Evolutionary conservation across 2,329 filamentous ascomycete species (phyloP), one percentile per base, ranked within the genome.

Genomic region (Madurella mycetomatis): DNA sequence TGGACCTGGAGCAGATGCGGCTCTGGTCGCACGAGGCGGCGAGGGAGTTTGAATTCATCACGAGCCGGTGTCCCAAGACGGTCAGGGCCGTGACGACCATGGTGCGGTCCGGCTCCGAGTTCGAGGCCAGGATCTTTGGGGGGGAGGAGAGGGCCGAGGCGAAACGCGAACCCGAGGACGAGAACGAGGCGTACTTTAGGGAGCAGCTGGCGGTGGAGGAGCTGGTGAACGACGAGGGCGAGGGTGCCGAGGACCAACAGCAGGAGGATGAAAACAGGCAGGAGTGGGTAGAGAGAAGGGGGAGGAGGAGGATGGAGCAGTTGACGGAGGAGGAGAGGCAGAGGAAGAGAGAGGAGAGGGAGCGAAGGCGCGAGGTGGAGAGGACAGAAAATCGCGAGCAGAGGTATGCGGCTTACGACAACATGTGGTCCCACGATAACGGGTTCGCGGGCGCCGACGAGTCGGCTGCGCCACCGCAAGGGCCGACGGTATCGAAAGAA

Each of bases 11-110:
- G 53, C 70, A 72, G 59, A 67, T 75, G 63, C 70, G 73, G 16
- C 71, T 73, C 1, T 83, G 78, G 78, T 80, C 77, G 2, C 62
- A 60, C 2, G 70, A 74, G 2, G 71, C 77, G 8, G 72, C 73
- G n/a, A 66, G 64, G 13, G 67, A 72, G 58, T 63, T 76, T 15
- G 58, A 61, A 2, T 64, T 68, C 37, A 69, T 81, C 32, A 67
- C 73, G 40, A 62, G 61, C 9, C 65, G 67, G 5, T 78, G 72
- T 49, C 72, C 76, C 9, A 67, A 64, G 48, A 64, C 77, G 1
- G 65, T 76, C 9, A 18, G 41, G 12, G 61, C 61, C 4, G 41
- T 61, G n/a, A 59, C 49, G 3, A 62, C 42, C 32, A 54, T 63
- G 54, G 45, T 53, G 11, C 43, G 49, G 15, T 39, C 47, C 5